These are phyloP conservation scores for Alternaria dauci DNA, from an alignment of 2,329 filamentous ascomycete genomes.

Conservation along the genomic window DNA sequence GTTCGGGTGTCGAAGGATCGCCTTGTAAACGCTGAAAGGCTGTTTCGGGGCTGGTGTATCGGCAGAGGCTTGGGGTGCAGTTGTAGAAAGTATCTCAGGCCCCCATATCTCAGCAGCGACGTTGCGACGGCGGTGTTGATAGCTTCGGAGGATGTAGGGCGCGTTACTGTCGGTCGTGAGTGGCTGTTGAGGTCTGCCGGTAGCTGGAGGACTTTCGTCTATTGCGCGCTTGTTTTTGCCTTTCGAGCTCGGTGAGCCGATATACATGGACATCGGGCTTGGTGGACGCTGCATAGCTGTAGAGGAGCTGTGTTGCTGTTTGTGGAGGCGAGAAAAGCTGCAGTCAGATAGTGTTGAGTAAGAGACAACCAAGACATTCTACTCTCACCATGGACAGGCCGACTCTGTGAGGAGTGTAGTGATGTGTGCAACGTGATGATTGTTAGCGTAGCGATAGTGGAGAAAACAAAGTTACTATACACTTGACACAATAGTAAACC, in stretches of 20 bases:
- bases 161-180: not conserved
- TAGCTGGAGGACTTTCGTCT: slow-evolving; percentile 11
- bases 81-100: slow-evolving; percentile 10
- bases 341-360: not conserved
- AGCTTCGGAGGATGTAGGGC: slow-evolving; percentile 32
- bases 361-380: not conserved
- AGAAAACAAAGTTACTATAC: not conserved
- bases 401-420: not conserved
- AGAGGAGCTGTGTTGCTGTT: not conserved
- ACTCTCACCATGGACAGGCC: not conserved
- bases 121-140: slow-evolving; percentile 33
- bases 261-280: slow-evolving; percentile 18
- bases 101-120: slow-evolving; percentile 34
- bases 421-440: not conserved
- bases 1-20: slow-evolving; percentile 46
- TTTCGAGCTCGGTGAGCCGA: slow-evolving; percentile 10
- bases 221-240: slow-evolving; percentile 34
- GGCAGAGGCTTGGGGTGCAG: not conserved
- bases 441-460: not conserved
- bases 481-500: not conserved
- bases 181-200: not conserved
- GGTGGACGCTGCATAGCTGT: slow-evolving; percentile 9
- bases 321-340: not conserved
- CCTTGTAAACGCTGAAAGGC: slow-evolving; percentile 47
- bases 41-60: not conserved